These are phyloP conservation scores for Omphalotus olearius DNA, from an alignment of 1,284 basidiomycete genomes.

Conservation along the genomic window DNA sequence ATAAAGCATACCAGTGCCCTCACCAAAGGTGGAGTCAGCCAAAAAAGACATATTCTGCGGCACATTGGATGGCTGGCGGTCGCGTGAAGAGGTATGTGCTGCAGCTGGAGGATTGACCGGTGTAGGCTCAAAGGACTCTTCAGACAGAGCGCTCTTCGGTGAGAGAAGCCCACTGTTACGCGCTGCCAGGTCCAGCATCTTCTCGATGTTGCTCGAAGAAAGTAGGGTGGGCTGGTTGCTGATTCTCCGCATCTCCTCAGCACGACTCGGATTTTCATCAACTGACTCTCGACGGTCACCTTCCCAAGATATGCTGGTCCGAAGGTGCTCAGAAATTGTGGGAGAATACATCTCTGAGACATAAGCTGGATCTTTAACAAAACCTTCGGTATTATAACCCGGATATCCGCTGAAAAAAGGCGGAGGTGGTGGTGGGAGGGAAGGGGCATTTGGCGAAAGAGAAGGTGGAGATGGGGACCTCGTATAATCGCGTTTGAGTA, in stretches of 20 bases:
- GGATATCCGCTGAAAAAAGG: slow-evolving; percentile 11
- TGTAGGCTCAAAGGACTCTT: not conserved
- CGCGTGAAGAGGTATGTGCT: not conserved
- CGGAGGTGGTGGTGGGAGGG: slow-evolving; percentile 5
- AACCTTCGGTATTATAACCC: slow-evolving; percentile 12
- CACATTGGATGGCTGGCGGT: slow-evolving; percentile 7
- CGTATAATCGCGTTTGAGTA: not conserved
- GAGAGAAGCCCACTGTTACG: not conserved
- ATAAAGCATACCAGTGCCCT: not conserved
- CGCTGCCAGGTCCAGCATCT: slow-evolving; percentile 45
- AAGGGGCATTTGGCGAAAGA: not conserved
- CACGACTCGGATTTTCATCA: slow-evolving; percentile 7
- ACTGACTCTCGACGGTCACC: slow-evolving; percentile 11
- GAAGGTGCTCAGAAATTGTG: slow-evolving; percentile 19
- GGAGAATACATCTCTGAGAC: slow-evolving; percentile 27
- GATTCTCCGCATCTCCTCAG: not conserved
- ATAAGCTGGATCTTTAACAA: slow-evolving; percentile 30
- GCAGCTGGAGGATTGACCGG: not conserved
- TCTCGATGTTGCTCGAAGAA: slow-evolving; percentile 45
- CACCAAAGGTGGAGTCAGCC: slow-evolving; percentile 2
- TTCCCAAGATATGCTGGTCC: slow-evolving; percentile 20
- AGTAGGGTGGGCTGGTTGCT: slow-evolving; percentile 4
- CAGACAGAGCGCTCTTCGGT: not conserved
- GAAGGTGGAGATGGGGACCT: not conserved
- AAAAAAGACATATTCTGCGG: slow-evolving; percentile 13